phyloP scores from a whole-genome alignment of 371 early-diverging fungal genomes.

The Apophysomyces sp. region DNA sequence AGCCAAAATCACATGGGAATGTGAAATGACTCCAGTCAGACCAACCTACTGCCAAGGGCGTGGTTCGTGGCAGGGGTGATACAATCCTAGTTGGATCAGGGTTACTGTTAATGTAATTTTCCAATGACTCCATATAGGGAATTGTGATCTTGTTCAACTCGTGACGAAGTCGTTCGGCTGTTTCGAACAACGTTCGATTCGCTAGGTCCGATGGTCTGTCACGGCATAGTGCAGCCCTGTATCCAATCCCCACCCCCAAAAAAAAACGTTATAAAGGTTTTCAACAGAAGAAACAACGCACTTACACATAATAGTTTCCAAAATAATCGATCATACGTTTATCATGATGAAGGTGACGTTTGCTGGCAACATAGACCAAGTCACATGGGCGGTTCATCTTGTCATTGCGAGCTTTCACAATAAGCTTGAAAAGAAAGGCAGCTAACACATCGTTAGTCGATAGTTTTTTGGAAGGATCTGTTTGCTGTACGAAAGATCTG shows the following conservation, averaged over 20 bases:
- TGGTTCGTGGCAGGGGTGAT: constrained; percentile 3
- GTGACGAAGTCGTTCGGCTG: constrained; percentile 4
- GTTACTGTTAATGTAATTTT: constrained; percentile 10
- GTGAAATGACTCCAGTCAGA: constrained; percentile 19
- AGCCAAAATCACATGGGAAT: constrained; percentile 5
- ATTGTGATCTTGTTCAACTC: not conserved
- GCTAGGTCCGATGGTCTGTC: constrained; percentile 2
- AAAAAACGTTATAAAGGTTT: not conserved
- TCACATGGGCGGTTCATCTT: constrained; percentile 4
- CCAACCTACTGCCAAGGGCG: constrained; percentile 8
- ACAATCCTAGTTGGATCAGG: constrained; percentile 2
- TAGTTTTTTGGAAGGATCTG: not conserved
- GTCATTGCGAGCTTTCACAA: constrained; percentile 8
- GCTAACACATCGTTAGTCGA: not conserved
- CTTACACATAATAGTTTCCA: constrained; percentile 17
- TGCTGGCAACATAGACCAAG: constrained; percentile 5
- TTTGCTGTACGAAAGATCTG: not conserved
- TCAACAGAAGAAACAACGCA: not conserved
- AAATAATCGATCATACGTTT: constrained; percentile 15
- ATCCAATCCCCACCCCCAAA: not conserved
- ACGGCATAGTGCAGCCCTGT: constrained; percentile 7
- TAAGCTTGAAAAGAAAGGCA: constrained; percentile 5
- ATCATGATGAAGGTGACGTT: constrained; percentile 12
- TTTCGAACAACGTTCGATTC: constrained; percentile 1
- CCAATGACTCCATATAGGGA: constrained; percentile 18